phyloP scores from a whole-genome alignment of 2,329 filamentous ascomycete species.

The Colletotrichum sp. region DNA sequence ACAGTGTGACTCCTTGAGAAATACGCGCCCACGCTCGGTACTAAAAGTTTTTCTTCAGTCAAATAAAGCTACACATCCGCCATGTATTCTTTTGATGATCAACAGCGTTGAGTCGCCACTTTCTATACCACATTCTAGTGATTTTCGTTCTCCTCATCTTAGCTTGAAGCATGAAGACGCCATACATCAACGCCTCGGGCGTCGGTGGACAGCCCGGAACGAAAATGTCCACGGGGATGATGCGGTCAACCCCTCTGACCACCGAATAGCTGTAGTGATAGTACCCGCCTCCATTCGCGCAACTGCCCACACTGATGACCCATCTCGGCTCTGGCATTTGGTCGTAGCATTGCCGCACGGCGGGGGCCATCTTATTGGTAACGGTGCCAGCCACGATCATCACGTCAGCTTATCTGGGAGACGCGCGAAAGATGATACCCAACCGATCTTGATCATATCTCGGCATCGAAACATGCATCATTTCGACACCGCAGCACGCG shows the following conservation, averaged over 20 bases:
- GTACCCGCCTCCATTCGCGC: conserved; percentile 74
- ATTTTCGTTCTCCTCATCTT: conserved; percentile 64
- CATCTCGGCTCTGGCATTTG: conserved; percentile 71
- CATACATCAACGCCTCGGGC: conserved; percentile 52
- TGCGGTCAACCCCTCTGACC: conserved; percentile 66
- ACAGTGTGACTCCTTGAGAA: too few relatives aligned
- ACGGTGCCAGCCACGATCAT: conserved; percentile 72
- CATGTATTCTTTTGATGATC: neutral
- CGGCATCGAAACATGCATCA: conserved; percentile 68
- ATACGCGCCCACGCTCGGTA: too few relatives aligned
- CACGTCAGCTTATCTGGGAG: conserved; percentile 66
- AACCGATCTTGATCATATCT: conserved; percentile 68
- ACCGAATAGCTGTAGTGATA: conserved; percentile 77
- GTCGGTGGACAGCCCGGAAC: conserved; percentile 66
- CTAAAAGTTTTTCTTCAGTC: too few relatives aligned
- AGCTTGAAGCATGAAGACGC: conserved; percentile 71
- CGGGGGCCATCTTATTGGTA: conserved; percentile 72
- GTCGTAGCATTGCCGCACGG: conserved; percentile 67
- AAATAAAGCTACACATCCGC: too few relatives aligned
- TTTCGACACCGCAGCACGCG: conserved; percentile 66
- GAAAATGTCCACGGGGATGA: conserved; percentile 72
- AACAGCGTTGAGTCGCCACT: conserved; percentile 30
- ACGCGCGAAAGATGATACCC: conserved; percentile 70
- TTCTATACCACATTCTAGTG: conserved; percentile 56
- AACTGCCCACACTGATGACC: conserved; percentile 72